A percentile compares a stretch with the other conserved stretches of the same genome.
These are phyloP conservation scores for Mycena latifolia DNA, from an alignment of 768 basidiomycete genomes.

Conservation along the genomic window DNA sequence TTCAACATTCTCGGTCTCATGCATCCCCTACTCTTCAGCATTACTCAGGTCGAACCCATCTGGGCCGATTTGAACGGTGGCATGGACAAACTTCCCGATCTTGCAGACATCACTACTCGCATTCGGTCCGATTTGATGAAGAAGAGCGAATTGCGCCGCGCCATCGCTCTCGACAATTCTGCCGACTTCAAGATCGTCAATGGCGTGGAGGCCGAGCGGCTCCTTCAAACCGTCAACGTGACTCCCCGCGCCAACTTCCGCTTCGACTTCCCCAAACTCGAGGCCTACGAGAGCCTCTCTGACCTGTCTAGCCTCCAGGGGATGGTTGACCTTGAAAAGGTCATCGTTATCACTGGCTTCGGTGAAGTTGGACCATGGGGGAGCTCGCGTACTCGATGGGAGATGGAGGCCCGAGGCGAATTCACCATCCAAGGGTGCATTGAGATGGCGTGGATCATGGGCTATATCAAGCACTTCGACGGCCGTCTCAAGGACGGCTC, in stretches of 20 bases:
- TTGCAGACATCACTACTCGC: constrained; percentile 90
- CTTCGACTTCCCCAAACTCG: constrained; percentile 93
- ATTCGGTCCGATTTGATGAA: constrained; percentile 86
- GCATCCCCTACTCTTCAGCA: constrained; percentile 99
- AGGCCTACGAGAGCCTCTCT: constrained; percentile 72
- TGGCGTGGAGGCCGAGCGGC: constrained; percentile 91
- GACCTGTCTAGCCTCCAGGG: constrained; percentile 87
- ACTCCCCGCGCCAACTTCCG: constrained; percentile 98
- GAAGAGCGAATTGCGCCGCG: constrained; percentile 93
- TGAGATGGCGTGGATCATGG: constrained; percentile 99
- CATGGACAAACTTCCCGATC: constrained; percentile 96
- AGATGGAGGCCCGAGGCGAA: constrained; percentile 99
- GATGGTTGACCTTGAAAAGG: constrained; percentile 95
- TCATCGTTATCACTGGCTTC: constrained; percentile 95
- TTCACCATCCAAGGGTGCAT: constrained; percentile 98
- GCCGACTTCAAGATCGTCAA: constrained; percentile 95
- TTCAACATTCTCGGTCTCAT: constrained; percentile 99
- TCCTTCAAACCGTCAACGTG: constrained; percentile 92
- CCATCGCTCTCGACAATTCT: constrained; percentile 93
- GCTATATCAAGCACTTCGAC: constrained; percentile 98
- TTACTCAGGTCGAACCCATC: constrained; percentile 98
- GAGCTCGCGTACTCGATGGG: constrained; percentile 97
- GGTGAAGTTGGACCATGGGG: constrained; percentile 99
- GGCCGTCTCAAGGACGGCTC: constrained; percentile 94
- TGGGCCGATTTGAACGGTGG: constrained; percentile 99